Evolutionary conservation across 306 rosid genomes (phyloP).

Genomic region (Adenanthera pavonina): DNA sequence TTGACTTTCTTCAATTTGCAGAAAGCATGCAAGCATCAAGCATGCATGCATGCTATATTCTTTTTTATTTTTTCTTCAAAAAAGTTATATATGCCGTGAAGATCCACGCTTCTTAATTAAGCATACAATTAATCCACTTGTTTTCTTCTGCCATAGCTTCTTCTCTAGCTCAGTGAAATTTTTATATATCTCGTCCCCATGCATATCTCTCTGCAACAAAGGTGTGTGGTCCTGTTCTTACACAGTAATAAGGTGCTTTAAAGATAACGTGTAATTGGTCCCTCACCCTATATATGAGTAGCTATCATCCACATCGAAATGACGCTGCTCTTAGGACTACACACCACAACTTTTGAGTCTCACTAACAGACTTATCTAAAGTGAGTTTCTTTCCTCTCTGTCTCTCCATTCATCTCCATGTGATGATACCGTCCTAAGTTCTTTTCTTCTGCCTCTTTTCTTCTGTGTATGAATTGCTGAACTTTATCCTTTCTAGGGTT

Average conservation of each 20-base stretch:
- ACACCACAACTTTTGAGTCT: conserved; percentile 72
- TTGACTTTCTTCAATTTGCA: conserved; percentile 45
- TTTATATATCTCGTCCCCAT: conserved; percentile 40
- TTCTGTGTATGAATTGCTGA: not conserved
- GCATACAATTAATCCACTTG: not conserved
- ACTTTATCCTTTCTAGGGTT: not conserved
- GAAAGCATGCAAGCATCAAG: conserved; percentile 36
- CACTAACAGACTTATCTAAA: conserved; percentile 45
- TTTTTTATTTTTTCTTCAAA: too few relatives aligned
- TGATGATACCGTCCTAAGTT: conserved; percentile 33
- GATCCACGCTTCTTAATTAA: not conserved
- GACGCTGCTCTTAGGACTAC: conserved; percentile 47
- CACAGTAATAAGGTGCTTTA: conserved; percentile 42
- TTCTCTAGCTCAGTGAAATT: conserved; percentile 18
- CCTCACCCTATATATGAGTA: conserved; percentile 52
- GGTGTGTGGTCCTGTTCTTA: conserved; percentile 76
- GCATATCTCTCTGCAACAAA: conserved; percentile 83
- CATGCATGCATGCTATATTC: not conserved
- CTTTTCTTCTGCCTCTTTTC: not conserved
- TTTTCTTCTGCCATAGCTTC: not conserved
- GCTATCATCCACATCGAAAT: conserved; percentile 60
- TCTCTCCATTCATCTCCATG: conserved; percentile 44
- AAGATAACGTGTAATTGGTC: conserved; percentile 55
- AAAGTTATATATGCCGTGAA: not conserved
- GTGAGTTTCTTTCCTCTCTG: conserved; percentile 51